Base-by-base conservation (phyloP, 352 stramenopile species). In the Thalassiosira allenii region DNA sequence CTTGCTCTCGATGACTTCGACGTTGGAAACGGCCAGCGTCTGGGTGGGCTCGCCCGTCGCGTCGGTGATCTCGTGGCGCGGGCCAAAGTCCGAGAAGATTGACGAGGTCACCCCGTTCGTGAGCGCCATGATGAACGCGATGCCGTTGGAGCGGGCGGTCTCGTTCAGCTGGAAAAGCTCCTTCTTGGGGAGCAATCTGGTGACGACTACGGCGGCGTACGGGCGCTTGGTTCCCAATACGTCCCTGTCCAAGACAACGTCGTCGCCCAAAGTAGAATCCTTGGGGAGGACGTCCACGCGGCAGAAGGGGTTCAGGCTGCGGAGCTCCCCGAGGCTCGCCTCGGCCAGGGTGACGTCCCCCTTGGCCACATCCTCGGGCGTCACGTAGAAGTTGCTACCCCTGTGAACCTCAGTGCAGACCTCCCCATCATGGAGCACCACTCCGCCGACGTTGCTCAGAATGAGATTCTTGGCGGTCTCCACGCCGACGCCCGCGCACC, bases 11-110 rank as follows among this genome's bases (percentile, higher is more conserved):
- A 89, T 33, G 17, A 89, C 68, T 75, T 89, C 83, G 12, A 89
- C 34, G 58, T 87, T 89, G 33, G 78, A 76, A 17, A 88, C 58
- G 6, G 81, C 81, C 23, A 88, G 59, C 20, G 72, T 85, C 54
- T 85, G 69, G 1, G 81, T 88, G 20, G 81, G 81, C 68, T 88
- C 81, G n/a, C 81, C 81, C 33, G 70, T 85, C 2, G 70, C 81
- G 77, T 88, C 81, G 1, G 65, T 81, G 40, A 88, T 88, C 41
- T 88, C 81, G 66, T 88, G 81, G 52, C 54, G 49, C 1, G 59
- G 58, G 0, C 96, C 96, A 91, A 98, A 98, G 81, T 98, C 96
- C 83, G 95, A 98, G 88, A 98, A 98, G n/a, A 98, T 90, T 1
- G 93, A 96, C 23, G 94, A 94, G 75, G 97, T 98, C 3, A 98